Evolutionary conservation across 1,139 yeast species (phyloP).

Genomic region (Keqinozyma sinolaborantium): DNA sequence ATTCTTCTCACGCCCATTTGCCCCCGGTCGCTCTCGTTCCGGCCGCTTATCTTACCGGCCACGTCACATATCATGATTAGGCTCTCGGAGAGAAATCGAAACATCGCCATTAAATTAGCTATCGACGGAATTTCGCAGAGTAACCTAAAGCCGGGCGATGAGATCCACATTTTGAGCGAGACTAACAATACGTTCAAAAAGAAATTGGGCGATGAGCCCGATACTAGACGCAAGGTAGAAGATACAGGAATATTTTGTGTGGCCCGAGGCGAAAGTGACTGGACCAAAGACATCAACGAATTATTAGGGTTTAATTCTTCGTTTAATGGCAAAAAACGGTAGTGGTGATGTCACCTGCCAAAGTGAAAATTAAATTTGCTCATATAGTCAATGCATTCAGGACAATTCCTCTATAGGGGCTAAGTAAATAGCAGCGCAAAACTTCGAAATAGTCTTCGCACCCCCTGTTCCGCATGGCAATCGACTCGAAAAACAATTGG

Average conservation of each 20-base stretch:
- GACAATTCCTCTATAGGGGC: too few relatives aligned
- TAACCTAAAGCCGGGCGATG: conserved; percentile 70
- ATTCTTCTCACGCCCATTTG: conserved; percentile 85
- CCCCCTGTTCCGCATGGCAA: too few relatives aligned
- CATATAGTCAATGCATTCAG: too few relatives aligned
- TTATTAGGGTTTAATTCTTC: conserved; percentile 84
- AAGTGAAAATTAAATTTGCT: too few relatives aligned
- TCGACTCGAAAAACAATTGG: too few relatives aligned
- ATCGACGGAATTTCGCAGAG: conserved; percentile 81
- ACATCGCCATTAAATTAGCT: conserved; percentile 49
- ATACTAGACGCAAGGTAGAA: conserved; percentile 9
- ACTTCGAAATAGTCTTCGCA: too few relatives aligned
- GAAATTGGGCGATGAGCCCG: conserved; percentile 6
- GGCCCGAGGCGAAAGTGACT: conserved; percentile 76
- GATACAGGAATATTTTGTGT: conserved; percentile 83
- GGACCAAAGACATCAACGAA: conserved; percentile 88
- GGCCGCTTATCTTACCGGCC: conserved; percentile 81
- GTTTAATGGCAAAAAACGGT: conserved; percentile 41
- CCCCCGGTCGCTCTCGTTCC: conserved; percentile 79
- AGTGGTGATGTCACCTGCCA: too few relatives aligned
- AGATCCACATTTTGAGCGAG: conserved; percentile 65
- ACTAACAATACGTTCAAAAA: conserved; percentile 45
- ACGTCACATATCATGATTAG: conserved; percentile 65
- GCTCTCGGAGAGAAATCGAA: conserved; percentile 50
- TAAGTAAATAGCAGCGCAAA: too few relatives aligned